These are phyloP conservation scores for Mortierella sp. DNA, from an alignment of 371 early-diverging fungal genomes.

Conservation along the genomic window DNA sequence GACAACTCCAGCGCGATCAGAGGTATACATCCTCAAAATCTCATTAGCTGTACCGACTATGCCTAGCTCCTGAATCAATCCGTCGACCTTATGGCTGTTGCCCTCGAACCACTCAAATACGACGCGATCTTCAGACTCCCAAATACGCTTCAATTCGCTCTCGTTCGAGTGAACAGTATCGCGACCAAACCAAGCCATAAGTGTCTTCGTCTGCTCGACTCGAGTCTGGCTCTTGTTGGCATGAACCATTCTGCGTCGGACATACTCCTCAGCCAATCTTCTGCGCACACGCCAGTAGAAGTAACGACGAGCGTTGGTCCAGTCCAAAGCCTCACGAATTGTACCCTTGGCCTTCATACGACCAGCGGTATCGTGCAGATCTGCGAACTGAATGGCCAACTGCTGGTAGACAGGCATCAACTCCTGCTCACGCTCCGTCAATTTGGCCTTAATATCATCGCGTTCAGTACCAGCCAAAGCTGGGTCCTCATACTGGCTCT, in stretches of 20 bases:
- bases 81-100: constrained; percentile 61
- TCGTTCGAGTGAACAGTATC: constrained; percentile 55
- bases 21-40: constrained; percentile 44
- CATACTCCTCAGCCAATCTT: constrained; percentile 81
- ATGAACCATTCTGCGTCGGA: constrained; percentile 66
- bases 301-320: constrained; percentile 86
- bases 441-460: constrained; percentile 72
- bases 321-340: constrained; percentile 84
- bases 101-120: constrained; percentile 79
- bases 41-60: constrained; percentile 52
- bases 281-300: constrained; percentile 95
- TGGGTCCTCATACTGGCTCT: constrained; percentile 70
- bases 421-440: constrained; percentile 88
- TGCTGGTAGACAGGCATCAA: constrained; percentile 94
- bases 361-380: constrained; percentile 96
- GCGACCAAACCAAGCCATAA: constrained; percentile 72
- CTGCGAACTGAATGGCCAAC: constrained; percentile 96
- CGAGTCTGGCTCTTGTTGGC: constrained; percentile 63
- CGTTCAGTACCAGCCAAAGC: constrained; percentile 63
- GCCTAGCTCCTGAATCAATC: constrained; percentile 61
- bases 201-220: constrained; percentile 59
- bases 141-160: constrained; percentile 50
- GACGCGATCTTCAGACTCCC: constrained; percentile 67
- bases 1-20: constrained; percentile 54
- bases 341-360: constrained; percentile 97